Percentiles rank a stretch among this genome's conserved stretches.
phyloP scores from a whole-genome alignment of 23 red algal species.

The Agarophyton chilense region DNA sequence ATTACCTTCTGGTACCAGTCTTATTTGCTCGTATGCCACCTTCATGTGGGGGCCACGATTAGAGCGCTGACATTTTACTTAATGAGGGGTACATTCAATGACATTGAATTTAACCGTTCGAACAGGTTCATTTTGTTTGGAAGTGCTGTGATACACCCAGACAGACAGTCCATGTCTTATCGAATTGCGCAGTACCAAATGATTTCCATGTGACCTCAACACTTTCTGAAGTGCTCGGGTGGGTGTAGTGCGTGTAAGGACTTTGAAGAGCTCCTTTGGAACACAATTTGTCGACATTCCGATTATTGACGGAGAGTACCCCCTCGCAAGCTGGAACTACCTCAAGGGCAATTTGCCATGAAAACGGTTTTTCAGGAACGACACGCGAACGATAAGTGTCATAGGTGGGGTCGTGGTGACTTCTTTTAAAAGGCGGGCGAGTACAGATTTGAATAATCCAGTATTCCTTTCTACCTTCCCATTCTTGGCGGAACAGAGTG shows the following conservation, averaged over 20 bases:
- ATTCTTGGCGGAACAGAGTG: slow-evolving; percentile 6
- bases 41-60: not conserved
- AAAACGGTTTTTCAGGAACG: slow-evolving; percentile 31
- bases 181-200: not conserved
- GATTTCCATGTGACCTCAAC: not conserved
- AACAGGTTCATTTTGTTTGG: slow-evolving; percentile 8
- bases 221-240: slow-evolving; percentile 34
- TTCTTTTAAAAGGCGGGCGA: slow-evolving; percentile 9
- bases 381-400: slow-evolving; percentile 18
- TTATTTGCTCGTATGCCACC: not conserved
- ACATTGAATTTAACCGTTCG: not conserved
- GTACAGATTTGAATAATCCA: not conserved
- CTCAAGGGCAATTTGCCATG: not conserved
- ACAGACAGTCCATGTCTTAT: not conserved
- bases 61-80: slow-evolving; percentile 5
- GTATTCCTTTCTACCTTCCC: slow-evolving; percentile 19
- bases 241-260: not conserved
- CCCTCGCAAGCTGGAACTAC: slow-evolving; percentile 35
- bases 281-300: slow-evolving; percentile 8
- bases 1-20: not conserved
- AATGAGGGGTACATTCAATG: not conserved
- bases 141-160: slow-evolving; percentile 25
- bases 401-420: not conserved
- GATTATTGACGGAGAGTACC: slow-evolving; percentile 29
- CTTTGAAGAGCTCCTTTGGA: not conserved